Base-by-base conservation (phyloP, 106 monocot species). In the Dioscorea zingiberensis region DNA sequence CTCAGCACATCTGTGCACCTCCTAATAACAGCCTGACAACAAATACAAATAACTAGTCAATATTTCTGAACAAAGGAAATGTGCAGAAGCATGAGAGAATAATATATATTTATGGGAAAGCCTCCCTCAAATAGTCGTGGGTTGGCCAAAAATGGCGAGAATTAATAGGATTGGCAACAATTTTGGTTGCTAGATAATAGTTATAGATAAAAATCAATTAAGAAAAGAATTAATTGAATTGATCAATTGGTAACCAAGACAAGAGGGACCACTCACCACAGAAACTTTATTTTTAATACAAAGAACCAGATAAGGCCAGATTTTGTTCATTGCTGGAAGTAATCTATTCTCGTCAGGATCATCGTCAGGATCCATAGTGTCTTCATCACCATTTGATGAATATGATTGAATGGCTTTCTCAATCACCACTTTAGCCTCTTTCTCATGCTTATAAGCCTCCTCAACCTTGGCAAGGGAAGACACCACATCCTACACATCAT, bases 321-420 rank as follows among this genome's bases (percentile, higher is more conserved):
- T 83, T 74, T 82, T 93, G 71, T 98, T 88, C 78, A 98, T 78
- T 70, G 92, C 88, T 68, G 97, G 97, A 69, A 98, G 92, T 64
- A 98, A 67, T 69, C 88, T 72, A 72, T 93, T 93, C 74, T 93
- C 92, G 45, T 85, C 87, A 62, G 45, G 38, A 44, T 82, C 84
- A 57, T 87, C 87, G 58, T 60, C 72, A 53, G 65, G 54, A 48
- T 84, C 81, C 22, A 72, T 62, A 59, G 14, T 21, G n/a, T 93
- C 87, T 49, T 76, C 24, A 29, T 74, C 69, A 64, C 85, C 87
- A 73, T 76, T 72, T 22, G 58, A 69, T 45, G 60, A 80, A 61
- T 68, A 68, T 15, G 74, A 59, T 12, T 77, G 73, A 17, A 83
- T 70, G 60, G 81, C 76, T 69, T 71, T 73, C 65, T 80, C 74